Conservation (phyloP, 140 eudicot genomes). For the Flaveria floridana region DNA sequence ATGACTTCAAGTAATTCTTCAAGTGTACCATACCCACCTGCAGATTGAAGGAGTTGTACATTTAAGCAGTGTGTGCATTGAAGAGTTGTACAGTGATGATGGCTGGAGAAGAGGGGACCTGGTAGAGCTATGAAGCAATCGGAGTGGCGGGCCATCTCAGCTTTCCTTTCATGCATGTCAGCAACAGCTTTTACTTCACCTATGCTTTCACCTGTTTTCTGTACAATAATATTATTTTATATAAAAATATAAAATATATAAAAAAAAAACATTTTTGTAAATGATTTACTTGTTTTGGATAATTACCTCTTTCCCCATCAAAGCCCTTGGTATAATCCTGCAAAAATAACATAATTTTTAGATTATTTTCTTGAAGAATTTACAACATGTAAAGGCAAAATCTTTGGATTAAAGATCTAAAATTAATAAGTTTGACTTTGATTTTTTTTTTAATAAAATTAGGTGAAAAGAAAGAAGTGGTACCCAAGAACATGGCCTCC, state of each 20-base stretch:
- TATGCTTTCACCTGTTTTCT: constrained; percentile 69
- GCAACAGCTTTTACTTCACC: constrained; percentile 68
- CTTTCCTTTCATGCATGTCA: constrained; percentile 86
- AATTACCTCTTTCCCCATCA: constrained; percentile 67
- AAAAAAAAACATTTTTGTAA: not conserved
- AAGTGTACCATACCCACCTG: constrained; percentile 85
- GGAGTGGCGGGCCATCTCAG: constrained; percentile 88
- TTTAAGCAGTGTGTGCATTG: constrained; percentile 21
- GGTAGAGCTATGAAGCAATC: constrained; percentile 88
- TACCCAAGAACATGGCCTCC: constrained; percentile 91
- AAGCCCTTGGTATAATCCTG: constrained; percentile 72
- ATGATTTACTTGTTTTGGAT: not conserved
- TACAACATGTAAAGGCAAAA: too few relatives aligned
- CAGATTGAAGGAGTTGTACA: constrained; percentile 6
- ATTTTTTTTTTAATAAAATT: not conserved
- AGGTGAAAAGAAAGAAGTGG: not conserved
- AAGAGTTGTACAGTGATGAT: constrained; percentile 30
- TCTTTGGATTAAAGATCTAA: not conserved
- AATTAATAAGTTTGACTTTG: constrained; percentile 3
- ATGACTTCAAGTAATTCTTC: constrained; percentile 78
- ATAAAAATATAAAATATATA: not conserved
- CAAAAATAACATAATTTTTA: constrained; percentile 2
- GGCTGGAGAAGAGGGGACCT: constrained; percentile 35
- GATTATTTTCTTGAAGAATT: not conserved
- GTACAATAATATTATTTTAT: not conserved